These are phyloP conservation scores for Pseudoneurospora amorphoporcata DNA, from an alignment of 495 filamentous ascomycete species.

Conservation along the genomic window DNA sequence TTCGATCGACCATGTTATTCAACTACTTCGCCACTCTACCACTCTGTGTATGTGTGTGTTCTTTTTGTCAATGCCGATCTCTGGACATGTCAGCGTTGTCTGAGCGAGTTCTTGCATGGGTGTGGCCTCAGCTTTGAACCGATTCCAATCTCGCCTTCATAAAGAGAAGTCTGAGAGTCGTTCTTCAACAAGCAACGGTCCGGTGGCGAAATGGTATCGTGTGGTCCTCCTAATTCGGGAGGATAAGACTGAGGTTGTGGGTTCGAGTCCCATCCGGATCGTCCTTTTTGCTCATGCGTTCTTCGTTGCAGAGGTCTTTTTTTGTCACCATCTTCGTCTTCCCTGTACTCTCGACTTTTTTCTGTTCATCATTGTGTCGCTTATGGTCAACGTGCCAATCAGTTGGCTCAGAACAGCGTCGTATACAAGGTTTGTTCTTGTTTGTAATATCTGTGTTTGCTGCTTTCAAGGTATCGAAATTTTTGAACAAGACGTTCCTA, in stretches of 20 bases:
- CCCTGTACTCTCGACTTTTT: background rate
- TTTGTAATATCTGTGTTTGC: background rate
- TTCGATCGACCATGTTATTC: background rate
- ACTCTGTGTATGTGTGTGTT: background rate
- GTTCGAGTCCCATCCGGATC: background rate
- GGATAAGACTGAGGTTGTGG: background rate
- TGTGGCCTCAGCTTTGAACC: background rate
- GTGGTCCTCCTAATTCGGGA: background rate
- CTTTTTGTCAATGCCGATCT: background rate
- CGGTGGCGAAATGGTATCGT: background rate
- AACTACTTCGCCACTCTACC: too few species aligned
- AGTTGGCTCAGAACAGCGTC: background rate
- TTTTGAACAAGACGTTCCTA: background rate
- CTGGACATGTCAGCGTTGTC: background rate
- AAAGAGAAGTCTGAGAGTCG: fast-evolving
- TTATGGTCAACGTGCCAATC: too few species aligned
- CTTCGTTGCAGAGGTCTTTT: background rate
- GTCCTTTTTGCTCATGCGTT: background rate
- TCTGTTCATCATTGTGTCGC: background rate
- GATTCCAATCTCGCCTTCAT: background rate
- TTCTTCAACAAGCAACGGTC: background rate
- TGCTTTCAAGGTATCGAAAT: background rate
- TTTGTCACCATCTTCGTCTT: background rate
- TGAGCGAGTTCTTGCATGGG: background rate
- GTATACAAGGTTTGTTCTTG: background rate